These are phyloP conservation scores for Cordyceps cateniannulata DNA, from an alignment of 2,329 filamentous ascomycete genomes.

Conservation along the genomic window DNA sequence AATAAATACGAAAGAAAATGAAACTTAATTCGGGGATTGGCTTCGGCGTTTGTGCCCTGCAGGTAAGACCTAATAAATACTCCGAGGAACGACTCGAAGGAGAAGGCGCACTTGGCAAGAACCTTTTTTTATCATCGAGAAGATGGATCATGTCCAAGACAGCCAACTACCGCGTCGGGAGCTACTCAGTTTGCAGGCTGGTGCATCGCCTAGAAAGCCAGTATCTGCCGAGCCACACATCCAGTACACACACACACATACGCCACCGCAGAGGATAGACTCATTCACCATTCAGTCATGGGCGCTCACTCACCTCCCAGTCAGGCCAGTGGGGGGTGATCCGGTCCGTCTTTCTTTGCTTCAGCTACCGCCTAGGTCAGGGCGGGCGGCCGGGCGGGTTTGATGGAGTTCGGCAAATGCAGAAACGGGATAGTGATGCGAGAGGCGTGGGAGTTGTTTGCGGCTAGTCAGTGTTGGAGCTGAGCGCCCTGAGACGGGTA, in stretches of 20 bases:
- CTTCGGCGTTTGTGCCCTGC: neutral
- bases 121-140: neutral
- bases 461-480: neutral
- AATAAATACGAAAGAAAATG: too few relatives aligned
- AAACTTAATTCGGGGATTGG: neutral
- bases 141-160: neutral
- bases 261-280: too few relatives aligned
- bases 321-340: too few relatives aligned
- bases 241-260: too few relatives aligned
- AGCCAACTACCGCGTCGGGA: conserved; percentile 1
- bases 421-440: conserved; percentile 2
- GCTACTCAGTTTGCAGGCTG: neutral
- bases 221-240: conserved; percentile 4
- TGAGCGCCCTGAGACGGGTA: neutral
- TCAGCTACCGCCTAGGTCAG: neutral
- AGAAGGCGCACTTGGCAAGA: too few relatives aligned
- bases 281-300: too few relatives aligned
- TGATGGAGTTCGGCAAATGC: neutral
- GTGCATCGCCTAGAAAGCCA: neutral
- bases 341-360: neutral
- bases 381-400: neutral
- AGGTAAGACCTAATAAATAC: too few relatives aligned
- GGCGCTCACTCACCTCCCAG: too few relatives aligned
- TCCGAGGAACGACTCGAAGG: too few relatives aligned
- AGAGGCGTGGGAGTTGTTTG: neutral